Evolutionary conservation across 2,329 filamentous ascomycete species (phyloP).

Genomic region (Neocucurbitaria cava): DNA sequence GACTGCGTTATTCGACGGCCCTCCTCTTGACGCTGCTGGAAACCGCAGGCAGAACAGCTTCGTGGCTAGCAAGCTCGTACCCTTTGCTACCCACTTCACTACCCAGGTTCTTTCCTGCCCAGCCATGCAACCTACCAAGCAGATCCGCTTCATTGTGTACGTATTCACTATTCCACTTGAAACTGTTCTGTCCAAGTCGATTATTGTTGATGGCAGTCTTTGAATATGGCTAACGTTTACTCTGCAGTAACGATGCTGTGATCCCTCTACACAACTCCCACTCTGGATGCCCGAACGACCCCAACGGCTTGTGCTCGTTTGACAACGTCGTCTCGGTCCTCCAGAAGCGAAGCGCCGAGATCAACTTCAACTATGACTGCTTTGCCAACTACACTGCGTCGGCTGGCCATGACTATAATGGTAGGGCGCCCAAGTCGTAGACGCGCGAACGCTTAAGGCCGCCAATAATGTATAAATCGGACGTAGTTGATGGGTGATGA

Average conservation of each 20-base stretch:
- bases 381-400: conserved; percentile 37
- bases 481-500: too few species aligned
- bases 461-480: too few species aligned
- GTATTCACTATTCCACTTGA: conserved; percentile 2
- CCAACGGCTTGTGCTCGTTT: conserved; percentile 37
- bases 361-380: conserved; percentile 39
- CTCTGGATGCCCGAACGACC: conserved; percentile 28
- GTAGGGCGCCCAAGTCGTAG: conserved; percentile 24
- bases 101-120: conserved; percentile 36
- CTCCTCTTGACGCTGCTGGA: conserved; percentile 24
- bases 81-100: conserved; percentile 42
- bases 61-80: conserved; percentile 36
- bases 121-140: conserved; percentile 28
- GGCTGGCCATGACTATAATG: conserved; percentile 36
- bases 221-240: not conserved
- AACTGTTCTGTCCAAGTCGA: not conserved
- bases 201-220: not conserved
- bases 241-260: conserved; percentile 37
- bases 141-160: conserved; percentile 40
- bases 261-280: conserved; percentile 32
- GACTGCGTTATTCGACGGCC: conserved; percentile 38
- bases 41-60: conserved; percentile 33
- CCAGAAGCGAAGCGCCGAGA: conserved; percentile 35
- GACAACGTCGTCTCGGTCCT: conserved; percentile 37
- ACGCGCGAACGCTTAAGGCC: not conserved